These are phyloP conservation scores for Ceratocystiopsis brevicomis DNA, from an alignment of 2,329 filamentous ascomycete genomes.

Conservation along the genomic window DNA sequence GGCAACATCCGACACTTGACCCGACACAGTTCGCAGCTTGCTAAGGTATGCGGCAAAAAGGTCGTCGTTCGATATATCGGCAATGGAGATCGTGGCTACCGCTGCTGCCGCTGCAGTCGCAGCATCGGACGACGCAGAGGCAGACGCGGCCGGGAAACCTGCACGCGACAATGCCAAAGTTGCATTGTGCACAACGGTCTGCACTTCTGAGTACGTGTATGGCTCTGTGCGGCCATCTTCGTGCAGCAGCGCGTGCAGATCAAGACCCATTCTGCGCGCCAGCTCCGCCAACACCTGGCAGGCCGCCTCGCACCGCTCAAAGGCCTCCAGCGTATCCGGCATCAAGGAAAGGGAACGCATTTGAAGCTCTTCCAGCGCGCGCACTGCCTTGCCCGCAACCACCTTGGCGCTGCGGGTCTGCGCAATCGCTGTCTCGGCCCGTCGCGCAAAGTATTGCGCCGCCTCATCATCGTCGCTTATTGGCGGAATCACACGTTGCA, in stretches of 20 bases:
- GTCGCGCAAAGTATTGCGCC: slow-evolving; percentile 47
- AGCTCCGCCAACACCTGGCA: slow-evolving; percentile 48
- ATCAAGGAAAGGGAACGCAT: slow-evolving; percentile 55
- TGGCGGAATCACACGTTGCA: slow-evolving; percentile 43
- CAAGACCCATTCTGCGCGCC: slow-evolving; percentile 46
- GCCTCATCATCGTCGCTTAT: slow-evolving; percentile 46
- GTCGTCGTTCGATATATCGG: slow-evolving; percentile 32
- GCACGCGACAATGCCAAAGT: slow-evolving; percentile 15
- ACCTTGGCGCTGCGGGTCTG: slow-evolving; percentile 73
- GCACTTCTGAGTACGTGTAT: slow-evolving; percentile 47
- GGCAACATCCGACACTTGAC: slow-evolving; percentile 50
- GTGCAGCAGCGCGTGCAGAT: slow-evolving; percentile 45
- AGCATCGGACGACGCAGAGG: not conserved
- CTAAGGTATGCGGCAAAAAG: slow-evolving; percentile 49
- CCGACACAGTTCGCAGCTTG: slow-evolving; percentile 45
- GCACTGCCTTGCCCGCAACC: slow-evolving; percentile 57
- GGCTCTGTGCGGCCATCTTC: slow-evolving; percentile 54
- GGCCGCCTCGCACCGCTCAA: slow-evolving; percentile 48
- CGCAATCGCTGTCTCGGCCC: slow-evolving; percentile 51
- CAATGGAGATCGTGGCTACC: not conserved
- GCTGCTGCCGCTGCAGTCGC: not conserved
- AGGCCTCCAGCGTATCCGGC: slow-evolving; percentile 45
- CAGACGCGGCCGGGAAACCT: slow-evolving; percentile 8
- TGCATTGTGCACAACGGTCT: slow-evolving; percentile 40
- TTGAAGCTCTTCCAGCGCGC: slow-evolving; percentile 60